These are phyloP conservation scores for Pelargonium citronellum DNA, from an alignment of 441 rosid genomes.

Conservation along the genomic window DNA sequence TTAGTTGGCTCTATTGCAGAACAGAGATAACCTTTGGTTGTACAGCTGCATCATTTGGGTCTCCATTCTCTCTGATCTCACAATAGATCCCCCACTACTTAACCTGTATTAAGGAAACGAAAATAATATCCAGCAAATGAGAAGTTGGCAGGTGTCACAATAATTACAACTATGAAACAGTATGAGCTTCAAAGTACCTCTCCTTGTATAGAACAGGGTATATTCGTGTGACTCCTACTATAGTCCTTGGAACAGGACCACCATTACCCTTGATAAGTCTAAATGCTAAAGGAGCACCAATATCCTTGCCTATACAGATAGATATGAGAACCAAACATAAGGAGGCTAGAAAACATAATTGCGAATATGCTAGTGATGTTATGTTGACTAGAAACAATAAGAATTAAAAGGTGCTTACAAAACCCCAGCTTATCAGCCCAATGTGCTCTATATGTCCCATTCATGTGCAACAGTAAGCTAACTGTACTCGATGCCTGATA, in stretches of 20 bases:
- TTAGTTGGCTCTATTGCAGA: conserved; percentile 5
- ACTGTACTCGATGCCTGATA: conserved; percentile 65
- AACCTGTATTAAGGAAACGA: conserved; percentile 39
- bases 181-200: conserved; percentile 41
- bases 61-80: conserved; percentile 89
- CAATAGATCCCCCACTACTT: conserved; percentile 50
- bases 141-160: conserved; percentile 17
- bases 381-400: conserved; percentile 7
- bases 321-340: conserved; percentile 26
- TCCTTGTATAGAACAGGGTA: conserved; percentile 91
- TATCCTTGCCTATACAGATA: conserved; percentile 53
- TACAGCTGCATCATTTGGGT: conserved; percentile 45
- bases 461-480: conserved; percentile 60
- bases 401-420: conserved; percentile 49
- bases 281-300: conserved; percentile 68
- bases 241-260: conserved; percentile 70
- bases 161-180: conserved; percentile 23
- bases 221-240: conserved; percentile 79
- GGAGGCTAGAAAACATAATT: conserved; percentile 21
- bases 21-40: conserved; percentile 33
- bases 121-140: conserved; percentile 11
- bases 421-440: conserved; percentile 94
- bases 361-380: conserved; percentile 14
- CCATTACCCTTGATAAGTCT: conserved; percentile 88
- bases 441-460: conserved; percentile 93